Conservation (phyloP, 2,329 filamentous ascomycete species). For the Epichloe sp. region DNA sequence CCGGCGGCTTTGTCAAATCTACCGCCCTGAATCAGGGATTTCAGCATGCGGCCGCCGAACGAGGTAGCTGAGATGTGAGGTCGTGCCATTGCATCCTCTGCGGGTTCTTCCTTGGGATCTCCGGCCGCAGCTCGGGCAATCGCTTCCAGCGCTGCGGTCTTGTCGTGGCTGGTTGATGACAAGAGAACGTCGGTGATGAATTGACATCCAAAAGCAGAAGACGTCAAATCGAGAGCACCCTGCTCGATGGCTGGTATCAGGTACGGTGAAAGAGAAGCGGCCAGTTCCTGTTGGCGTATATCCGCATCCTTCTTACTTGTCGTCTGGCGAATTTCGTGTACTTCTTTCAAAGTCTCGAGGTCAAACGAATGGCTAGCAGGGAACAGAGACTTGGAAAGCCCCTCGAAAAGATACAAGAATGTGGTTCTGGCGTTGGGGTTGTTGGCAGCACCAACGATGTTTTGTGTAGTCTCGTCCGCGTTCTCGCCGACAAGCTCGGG, state of each 20-base stretch:
- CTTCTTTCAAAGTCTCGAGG: slow-evolving; percentile 58
- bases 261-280: slow-evolving; percentile 58
- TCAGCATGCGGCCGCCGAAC: slow-evolving; percentile 70
- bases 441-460: slow-evolving; percentile 50
- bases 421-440: slow-evolving; percentile 53
- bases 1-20: slow-evolving; percentile 66
- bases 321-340: slow-evolving; percentile 63
- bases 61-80: slow-evolving; percentile 48
- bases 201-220: slow-evolving; percentile 74
- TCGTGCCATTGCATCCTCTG: slow-evolving; percentile 26
- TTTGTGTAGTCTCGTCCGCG: slow-evolving; percentile 46
- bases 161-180: slow-evolving; percentile 55
- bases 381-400: slow-evolving; percentile 47
- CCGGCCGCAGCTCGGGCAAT: slow-evolving; percentile 50
- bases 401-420: slow-evolving; percentile 71
- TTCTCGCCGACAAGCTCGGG: slow-evolving; percentile 70
- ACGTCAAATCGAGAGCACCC: slow-evolving; percentile 53
- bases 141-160: slow-evolving; percentile 59
- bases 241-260: slow-evolving; percentile 62
- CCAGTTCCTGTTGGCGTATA: slow-evolving; percentile 60
- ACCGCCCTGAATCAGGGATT: slow-evolving; percentile 80
- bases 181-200: slow-evolving; percentile 75
- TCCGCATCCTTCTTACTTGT: slow-evolving; percentile 91
- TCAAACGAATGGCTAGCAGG: slow-evolving; percentile 50
- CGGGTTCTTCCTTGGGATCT: slow-evolving; percentile 31